A percentile compares a stretch with the other conserved stretches of the same genome.
These are phyloP conservation scores for Populus alba DNA, from an alignment of 345 rosid species.

Conservation along the genomic window DNA sequence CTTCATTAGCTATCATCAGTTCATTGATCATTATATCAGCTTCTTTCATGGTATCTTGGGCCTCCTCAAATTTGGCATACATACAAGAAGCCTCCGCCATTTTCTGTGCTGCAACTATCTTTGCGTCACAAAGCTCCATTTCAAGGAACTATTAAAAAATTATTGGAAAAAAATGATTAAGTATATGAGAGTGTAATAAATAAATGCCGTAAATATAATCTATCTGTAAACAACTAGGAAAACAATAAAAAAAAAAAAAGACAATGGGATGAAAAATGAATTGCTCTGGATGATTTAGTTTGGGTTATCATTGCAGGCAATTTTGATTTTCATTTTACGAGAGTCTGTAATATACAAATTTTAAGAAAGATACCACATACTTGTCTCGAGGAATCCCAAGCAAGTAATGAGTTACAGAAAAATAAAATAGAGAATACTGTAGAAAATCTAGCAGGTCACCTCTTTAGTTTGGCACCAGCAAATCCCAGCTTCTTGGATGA, in stretches of 20 bases:
- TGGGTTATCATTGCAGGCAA: not conserved
- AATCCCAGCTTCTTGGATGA: conserved; percentile 38
- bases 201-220: not conserved
- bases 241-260: not conserved
- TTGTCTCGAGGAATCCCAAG: not conserved
- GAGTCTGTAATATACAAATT: not conserved
- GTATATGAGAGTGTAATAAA: not conserved
- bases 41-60: conserved; percentile 75
- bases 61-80: conserved; percentile 83
- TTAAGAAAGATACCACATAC: not conserved
- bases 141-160: conserved; percentile 58
- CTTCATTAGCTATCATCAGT: conserved; percentile 70
- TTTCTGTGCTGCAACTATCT: conserved; percentile 58
- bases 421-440: not conserved
- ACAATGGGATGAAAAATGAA: not conserved
- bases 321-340: not conserved
- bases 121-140: conserved; percentile 67
- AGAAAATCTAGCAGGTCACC: conserved; percentile 31
- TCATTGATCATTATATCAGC: conserved; percentile 82
- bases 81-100: conserved; percentile 62
- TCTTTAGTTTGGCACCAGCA: conserved; percentile 48
- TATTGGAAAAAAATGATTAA: not conserved
- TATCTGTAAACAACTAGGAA: not conserved
- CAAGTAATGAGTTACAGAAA: not conserved
- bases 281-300: not conserved